Evolutionary conservation across 129 eudicot species (phyloP), one percentile per base, ranked within the genome.

Genomic region (Escallonia rubra): DNA sequence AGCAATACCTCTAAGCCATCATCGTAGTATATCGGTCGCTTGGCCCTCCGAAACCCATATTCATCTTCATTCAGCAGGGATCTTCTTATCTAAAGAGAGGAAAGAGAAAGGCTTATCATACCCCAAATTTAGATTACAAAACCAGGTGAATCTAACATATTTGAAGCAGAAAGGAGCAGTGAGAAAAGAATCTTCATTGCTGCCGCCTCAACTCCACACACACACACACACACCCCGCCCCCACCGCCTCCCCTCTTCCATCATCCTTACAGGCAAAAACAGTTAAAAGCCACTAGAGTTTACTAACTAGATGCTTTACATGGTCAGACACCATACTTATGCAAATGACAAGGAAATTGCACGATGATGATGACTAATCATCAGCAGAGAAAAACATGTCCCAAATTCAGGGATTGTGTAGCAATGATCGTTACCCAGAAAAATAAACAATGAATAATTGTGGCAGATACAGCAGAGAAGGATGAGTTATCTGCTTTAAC

Each of bases 11-110:
- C 97, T 69, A 85, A 76, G 65, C 93, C 93, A n/a, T 83, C 94
- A 79, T 91, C 97, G 8, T 91, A 77, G 76, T 91, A 91, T 16
- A 83, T 83, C 23, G 90, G 96, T 65, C 79, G 67, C 68, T 67
- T 88, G 61, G 96, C 88, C 88, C 81, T 91, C 72, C 81, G 87
- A 12, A 91, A 88, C 23, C 97, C 97, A 44, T 83, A 72, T 57
- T 91, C 96, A 81, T 85, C 83, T 88, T 91, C 97, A 77, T 91
- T 85, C 55, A 83, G 82, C 62, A 91, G 78, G 40, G 94, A 74
- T 69, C 83, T 88, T 78, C 96, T 81, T 71, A 91, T 81, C 97
- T 91, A 63, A 59, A 43, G 12, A 70, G 47, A 13, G 3, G 45
- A 50, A 51, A 72, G 41, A 42, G 6, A 67, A 43, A 39, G 54